Percentiles rank a stretch among this genome's conserved stretches.
Evolutionary conservation across 768 basidiomycete species (phyloP).

Genomic region (Termitomyces sp.): DNA sequence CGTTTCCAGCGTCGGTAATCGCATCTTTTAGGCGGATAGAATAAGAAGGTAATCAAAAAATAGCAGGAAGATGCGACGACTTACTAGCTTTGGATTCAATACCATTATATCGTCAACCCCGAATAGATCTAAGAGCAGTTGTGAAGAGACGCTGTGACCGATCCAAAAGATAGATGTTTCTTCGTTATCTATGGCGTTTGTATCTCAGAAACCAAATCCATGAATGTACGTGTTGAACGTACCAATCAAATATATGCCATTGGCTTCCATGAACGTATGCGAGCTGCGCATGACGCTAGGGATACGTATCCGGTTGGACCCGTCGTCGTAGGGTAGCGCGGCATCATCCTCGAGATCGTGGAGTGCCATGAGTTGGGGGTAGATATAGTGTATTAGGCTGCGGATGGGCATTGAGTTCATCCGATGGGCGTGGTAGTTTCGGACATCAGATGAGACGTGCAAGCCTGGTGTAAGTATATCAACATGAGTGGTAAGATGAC

Average conservation of each 20-base stretch:
- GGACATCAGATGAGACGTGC: conserved; percentile 89
- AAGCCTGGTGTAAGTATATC: conserved; percentile 46
- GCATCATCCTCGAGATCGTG: conserved; percentile 76
- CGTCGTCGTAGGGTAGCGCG: conserved; percentile 65
- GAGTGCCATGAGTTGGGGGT: conserved; percentile 84
- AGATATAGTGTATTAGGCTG: conserved; percentile 71
- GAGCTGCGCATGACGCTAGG: conserved; percentile 81
- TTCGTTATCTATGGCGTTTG: conserved; percentile 66
- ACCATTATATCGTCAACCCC: conserved; percentile 75
- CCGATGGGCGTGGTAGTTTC: conserved; percentile 79
- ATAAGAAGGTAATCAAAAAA: background rate
- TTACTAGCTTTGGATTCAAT: conserved; percentile 67
- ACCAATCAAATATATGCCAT: conserved; percentile 95
- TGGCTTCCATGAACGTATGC: conserved; percentile 82
- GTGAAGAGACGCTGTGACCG: conserved; percentile 76
- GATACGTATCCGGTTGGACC: conserved; percentile 44
- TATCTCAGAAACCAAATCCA: background rate
- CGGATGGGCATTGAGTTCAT: conserved; percentile 70
- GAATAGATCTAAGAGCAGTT: conserved; percentile 79
- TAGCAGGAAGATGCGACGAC: conserved; percentile 11
- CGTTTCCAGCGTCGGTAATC: conserved; percentile 68
- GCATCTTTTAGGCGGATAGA: conserved; percentile 39
- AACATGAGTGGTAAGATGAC: background rate
- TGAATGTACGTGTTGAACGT: conserved; percentile 17
- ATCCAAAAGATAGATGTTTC: conserved; percentile 89